These are phyloP conservation scores for Neoscytalidium dimidiatum DNA, from an alignment of 2,329 filamentous ascomycete species.

Conservation along the genomic window DNA sequence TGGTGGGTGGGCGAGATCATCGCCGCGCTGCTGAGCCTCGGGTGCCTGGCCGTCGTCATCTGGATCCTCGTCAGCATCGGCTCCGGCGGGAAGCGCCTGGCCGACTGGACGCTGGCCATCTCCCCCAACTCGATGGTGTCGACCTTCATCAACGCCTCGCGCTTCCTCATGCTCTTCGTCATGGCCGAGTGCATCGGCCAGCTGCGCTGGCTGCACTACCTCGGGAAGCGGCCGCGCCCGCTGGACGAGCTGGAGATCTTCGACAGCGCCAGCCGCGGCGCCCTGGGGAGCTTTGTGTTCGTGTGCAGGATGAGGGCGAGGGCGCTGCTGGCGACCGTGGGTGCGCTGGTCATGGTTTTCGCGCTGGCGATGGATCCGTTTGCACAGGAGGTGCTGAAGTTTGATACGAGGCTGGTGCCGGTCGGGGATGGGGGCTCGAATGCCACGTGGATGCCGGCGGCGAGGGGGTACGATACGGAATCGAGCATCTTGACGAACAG, in stretches of 20 bases:
- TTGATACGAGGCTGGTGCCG: constrained; percentile 10
- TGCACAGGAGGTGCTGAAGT: constrained; percentile 21
- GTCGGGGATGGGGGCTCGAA: background rate
- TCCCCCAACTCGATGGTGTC: constrained; percentile 36
- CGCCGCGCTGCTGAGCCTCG: background rate
- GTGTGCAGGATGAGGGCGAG: background rate
- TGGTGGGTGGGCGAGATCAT: background rate
- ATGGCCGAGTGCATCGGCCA: constrained; percentile 37
- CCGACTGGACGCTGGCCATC: background rate
- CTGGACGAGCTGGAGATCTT: constrained; percentile 31
- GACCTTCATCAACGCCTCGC: constrained; percentile 34
- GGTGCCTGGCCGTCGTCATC: background rate
- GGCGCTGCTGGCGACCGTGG: constrained; percentile 16
- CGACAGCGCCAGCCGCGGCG: constrained; percentile 31
- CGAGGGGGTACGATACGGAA: background rate
- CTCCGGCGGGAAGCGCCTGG: background rate
- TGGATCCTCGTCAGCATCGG: background rate
- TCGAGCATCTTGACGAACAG: background rate
- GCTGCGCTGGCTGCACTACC: constrained; percentile 39
- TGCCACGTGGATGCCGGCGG: constrained; percentile 1
- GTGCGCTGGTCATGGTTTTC: constrained; percentile 18
- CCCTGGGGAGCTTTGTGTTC: background rate
- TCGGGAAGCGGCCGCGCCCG: constrained; percentile 12
- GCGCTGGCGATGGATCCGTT: constrained; percentile 21
- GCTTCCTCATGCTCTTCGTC: constrained; percentile 33